Evolutionary conservation across 768 basidiomycete genomes (phyloP), one percentile per base, ranked within the genome.

Genomic region (Xerocomellus chrysenteron): DNA sequence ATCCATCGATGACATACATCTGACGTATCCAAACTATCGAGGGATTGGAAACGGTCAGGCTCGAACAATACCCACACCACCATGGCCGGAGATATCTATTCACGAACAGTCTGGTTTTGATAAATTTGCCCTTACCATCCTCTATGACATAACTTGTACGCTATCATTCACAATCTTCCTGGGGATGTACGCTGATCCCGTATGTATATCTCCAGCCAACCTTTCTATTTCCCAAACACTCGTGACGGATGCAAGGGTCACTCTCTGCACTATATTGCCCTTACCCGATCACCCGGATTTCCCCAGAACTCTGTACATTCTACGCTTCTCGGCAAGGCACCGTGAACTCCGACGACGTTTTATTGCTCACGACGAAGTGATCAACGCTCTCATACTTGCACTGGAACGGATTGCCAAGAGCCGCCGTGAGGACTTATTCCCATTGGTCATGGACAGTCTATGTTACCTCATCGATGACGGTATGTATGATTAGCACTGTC

Each of bases 251-350:
- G 58, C 50, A 24, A 52, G 43, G n/a, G 1, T 11, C 1, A 32
- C 33, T 13, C 42, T 60, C 37, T 4, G 5, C 12, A 1, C 3
- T 10, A 32, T 37, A 24, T 26, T 60, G 19, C 28, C 24, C 19
- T 9, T 9, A 5, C 37, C 16, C 6, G 6, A 52, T 12, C 12
- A n/a, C 16, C 9, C 10, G 12, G 17, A 30, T 30, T 13, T 28
- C n/a, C 9, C 17, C 4, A 36, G 30, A 39, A 17, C n/a, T 4
- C 39, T 59, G 32, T 39, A 52, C 19, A 11, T 32, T 37, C 17
- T 53, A 14, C 58, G 35, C n/a, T 53, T 60, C n/a, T 36, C 13
- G 2, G 19, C 46, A 10, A 48, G 19, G 40, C 47, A 57, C 46
- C 1, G 24, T 26, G 24, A 0, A 3, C 51, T 53, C 19, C 35